Evolutionary conservation across 2,329 filamentous ascomycete species (phyloP), one percentile per base, ranked within the genome.

Genomic region (Ophiostoma sp.): DNA sequence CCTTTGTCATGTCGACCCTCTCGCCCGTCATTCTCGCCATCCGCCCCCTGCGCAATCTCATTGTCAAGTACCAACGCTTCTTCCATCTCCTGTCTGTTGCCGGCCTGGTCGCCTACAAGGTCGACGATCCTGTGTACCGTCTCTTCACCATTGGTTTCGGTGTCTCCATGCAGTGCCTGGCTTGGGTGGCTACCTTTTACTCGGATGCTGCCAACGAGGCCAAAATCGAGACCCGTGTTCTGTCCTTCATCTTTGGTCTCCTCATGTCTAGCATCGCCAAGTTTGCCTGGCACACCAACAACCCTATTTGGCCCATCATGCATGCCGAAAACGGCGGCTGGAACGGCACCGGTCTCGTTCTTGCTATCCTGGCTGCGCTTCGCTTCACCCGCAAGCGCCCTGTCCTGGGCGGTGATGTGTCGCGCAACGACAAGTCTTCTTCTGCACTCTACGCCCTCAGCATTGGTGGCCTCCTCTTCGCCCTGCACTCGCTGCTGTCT

Each of bases 251-350:
- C 55, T 83, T 93, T 68, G 95, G 95, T 42, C 81, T 99, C 68
- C 85, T 97, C 69, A 83, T 92, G 71, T 98, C 94, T 1, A 92
- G 89, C 70, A 85, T 96, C 67, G 87, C 92, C 74, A 99, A 99
- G 77, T 98, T 96, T 76, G 92, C 93, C 0, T 96, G 89, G 83
- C 86, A 89, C 76, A 97, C 94, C 27, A 98, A 97, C 78, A 99
- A 99, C 76, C 95, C 95, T 0, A 87, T 98, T 70, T 99, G 95
- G 95, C 93, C 95, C 0, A 90, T 95, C 71, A 91, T 98, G 86
- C 90, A 97, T 77, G 87, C 88, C 42, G 85, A 84, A 8, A 99
- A 97, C 76, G 95, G 95, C 49, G 95, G 95, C 3, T 93, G 91
- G 88, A 99, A 99, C 78, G 92, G 90, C 71, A 85, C 88, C 27